Base-by-base conservation (phyloP, 2,329 filamentous ascomycete species). In the Mollisia scopiformis region DNA sequence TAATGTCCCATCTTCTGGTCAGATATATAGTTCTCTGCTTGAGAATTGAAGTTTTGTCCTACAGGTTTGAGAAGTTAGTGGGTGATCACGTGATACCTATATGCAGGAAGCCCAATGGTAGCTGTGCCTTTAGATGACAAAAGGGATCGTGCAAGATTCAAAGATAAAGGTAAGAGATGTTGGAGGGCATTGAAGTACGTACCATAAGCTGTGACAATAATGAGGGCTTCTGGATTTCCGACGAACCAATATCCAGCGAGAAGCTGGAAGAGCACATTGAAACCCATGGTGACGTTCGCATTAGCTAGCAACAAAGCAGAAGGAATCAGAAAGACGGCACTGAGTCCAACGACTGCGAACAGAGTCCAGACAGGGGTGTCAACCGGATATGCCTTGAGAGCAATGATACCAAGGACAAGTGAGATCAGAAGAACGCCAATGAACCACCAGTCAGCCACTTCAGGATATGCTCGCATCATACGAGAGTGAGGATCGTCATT, bases 391-490 rank as follows among this genome's bases (percentile, higher is more conserved):
- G 43, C 25, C 43, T 27, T 47, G 23, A 47, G 43, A 27, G 39
- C 39, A n/a, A 43, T 19, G n/a, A 43, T 43, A 23, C 39, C 39
- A 21, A 43, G 39, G 7, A 43, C 39, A 6, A 43, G 39, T 19
- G 39, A 43, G n/a, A 43, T 43, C 13, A 47, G 25, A 47, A 27
- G 43, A 4, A 47, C 21, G n/a, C 10, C 25, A 28, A 25, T 47
- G 21, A 47, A 25, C 84, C 84, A 87, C 82, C 82, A 86, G 31
- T 82, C 72, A 0, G 84, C 84, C 0, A 80, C 81, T 47, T 82
- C 75, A 63, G 79, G 78, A 70, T 85, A 87, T 54, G 78, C 80
- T 30, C 75, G 68, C 83, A 87, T 87, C 43, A 87, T 75, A 61
- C 79, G 78, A 31, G 75, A 72, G 64, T 84, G 82, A 2, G 84